phyloP scores from a whole-genome alignment of 208 protist genomes.

The Leishmania lainsoni region DNA sequence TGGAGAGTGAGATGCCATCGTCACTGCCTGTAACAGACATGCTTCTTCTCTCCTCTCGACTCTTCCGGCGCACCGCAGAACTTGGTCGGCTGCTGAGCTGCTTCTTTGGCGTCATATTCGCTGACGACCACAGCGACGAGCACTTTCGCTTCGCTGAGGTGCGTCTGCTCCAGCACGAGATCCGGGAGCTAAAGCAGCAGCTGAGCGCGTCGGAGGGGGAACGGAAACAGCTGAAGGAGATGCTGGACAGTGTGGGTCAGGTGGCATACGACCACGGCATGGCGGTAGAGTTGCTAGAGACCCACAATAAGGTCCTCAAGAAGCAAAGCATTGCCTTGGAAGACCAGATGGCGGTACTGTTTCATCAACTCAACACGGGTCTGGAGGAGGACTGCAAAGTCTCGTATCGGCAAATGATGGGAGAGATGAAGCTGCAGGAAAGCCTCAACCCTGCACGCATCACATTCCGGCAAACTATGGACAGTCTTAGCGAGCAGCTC shows the following conservation, averaged over 20 bases:
- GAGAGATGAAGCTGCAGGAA: constrained; percentile 83
- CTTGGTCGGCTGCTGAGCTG: constrained; percentile 78
- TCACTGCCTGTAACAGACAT: constrained; percentile 84
- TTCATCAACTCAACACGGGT: constrained; percentile 87
- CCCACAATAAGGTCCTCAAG: constrained; percentile 83
- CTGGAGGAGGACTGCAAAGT: constrained; percentile 78
- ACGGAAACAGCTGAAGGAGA: constrained; percentile 54
- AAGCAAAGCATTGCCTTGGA: constrained; percentile 82
- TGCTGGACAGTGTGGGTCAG: constrained; percentile 80
- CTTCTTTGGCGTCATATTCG: constrained; percentile 90
- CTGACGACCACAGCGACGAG: constrained; percentile 83
- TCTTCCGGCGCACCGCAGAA: constrained; percentile 83
- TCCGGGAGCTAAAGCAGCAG: constrained; percentile 56
- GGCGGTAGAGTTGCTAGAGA: constrained; percentile 82
- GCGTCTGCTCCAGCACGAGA: constrained; percentile 77
- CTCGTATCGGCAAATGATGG: constrained; percentile 67
- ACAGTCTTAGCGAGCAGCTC: constrained; percentile 86
- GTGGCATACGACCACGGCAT: constrained; percentile 80
- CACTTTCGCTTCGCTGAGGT: constrained; percentile 90
- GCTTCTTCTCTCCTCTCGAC: constrained; percentile 85
- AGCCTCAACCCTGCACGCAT: constrained; percentile 73
- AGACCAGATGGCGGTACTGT: constrained; percentile 93
- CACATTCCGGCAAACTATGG: constrained; percentile 90
- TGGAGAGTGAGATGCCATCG: constrained; percentile 74
- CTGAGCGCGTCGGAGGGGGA: constrained; percentile 74